A percentile compares a stretch with the other conserved stretches of the same genome.
These are phyloP conservation scores for Candida sakaeoensis DNA, from an alignment of 805 yeast species.

Conservation along the genomic window DNA sequence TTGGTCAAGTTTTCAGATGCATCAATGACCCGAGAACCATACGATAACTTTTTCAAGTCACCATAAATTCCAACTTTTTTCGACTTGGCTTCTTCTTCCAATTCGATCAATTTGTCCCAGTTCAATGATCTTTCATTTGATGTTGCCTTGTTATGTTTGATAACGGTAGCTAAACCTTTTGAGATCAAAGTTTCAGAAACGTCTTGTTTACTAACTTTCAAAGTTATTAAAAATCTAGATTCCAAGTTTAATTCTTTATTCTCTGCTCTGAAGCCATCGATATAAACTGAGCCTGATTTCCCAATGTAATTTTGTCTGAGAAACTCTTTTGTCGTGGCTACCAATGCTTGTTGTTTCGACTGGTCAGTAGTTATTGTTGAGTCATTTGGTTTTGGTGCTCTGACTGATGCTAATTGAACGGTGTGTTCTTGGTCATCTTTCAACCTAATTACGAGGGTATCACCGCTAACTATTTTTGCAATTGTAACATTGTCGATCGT, in stretches of 20 bases:
- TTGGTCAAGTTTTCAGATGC: slow-evolving; percentile 72
- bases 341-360: slow-evolving; percentile 46
- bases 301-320: slow-evolving; percentile 69
- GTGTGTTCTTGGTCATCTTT: slow-evolving; percentile 51
- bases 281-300: slow-evolving; percentile 54
- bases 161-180: slow-evolving; percentile 72
- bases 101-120: slow-evolving; percentile 75
- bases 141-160: slow-evolving; percentile 72
- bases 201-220: slow-evolving; percentile 53
- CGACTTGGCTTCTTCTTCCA: slow-evolving; percentile 57
- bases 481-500: slow-evolving; percentile 50
- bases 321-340: slow-evolving; percentile 68
- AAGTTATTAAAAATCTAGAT: slow-evolving; percentile 61
- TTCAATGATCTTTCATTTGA: slow-evolving; percentile 61
- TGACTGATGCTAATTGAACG: slow-evolving; percentile 71
- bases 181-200: slow-evolving; percentile 58
- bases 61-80: slow-evolving; percentile 60
- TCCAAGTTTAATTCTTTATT: slow-evolving; percentile 55
- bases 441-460: slow-evolving; percentile 56
- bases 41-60: slow-evolving; percentile 47
- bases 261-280: slow-evolving; percentile 63
- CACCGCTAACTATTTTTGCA: slow-evolving; percentile 61
- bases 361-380: slow-evolving; percentile 37
- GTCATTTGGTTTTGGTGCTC: slow-evolving; percentile 71
- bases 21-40: slow-evolving; percentile 62